phyloP scores from a whole-genome alignment of 441 rosid genomes.

The Capsella rubella region DNA sequence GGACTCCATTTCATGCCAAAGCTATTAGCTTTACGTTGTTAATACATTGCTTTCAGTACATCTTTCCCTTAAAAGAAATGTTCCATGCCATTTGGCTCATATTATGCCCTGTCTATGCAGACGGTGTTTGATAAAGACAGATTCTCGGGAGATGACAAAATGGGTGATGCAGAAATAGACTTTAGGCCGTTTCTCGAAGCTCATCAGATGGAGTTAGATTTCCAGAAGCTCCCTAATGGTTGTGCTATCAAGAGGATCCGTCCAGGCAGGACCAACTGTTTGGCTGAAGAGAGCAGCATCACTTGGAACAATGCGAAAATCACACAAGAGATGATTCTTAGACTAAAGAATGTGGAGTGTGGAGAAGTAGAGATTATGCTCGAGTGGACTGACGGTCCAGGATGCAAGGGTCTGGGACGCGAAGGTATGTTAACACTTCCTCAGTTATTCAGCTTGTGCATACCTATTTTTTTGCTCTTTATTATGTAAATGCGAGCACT shows the following conservation, averaged over 20 bases:
- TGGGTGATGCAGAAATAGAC: constrained; percentile 64
- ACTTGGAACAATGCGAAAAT: constrained; percentile 57
- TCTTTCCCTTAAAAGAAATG: neutral
- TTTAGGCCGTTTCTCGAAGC: constrained; percentile 55
- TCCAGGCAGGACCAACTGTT: constrained; percentile 53
- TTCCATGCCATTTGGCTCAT: constrained; percentile 12
- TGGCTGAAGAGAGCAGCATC: constrained; percentile 62
- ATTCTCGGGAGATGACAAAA: constrained; percentile 59
- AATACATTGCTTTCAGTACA: neutral
- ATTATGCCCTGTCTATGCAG: constrained; percentile 40
- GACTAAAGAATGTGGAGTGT: constrained; percentile 52
- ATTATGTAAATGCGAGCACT: constrained; percentile 6
- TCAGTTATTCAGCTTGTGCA: neutral
- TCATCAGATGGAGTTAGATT: constrained; percentile 49
- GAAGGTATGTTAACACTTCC: constrained; percentile 36
- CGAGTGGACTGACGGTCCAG: constrained; percentile 61
- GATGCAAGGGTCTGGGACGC: constrained; percentile 54
- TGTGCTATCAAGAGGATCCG: constrained; percentile 56
- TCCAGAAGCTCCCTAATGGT: constrained; percentile 52
- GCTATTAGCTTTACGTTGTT: constrained; percentile 2
- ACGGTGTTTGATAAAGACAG: constrained; percentile 66
- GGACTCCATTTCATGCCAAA: neutral
- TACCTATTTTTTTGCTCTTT: neutral
- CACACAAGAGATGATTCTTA: constrained; percentile 59
- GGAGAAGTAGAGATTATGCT: constrained; percentile 59